Evolutionary conservation across 345 rosid genomes (phyloP).

Genomic region (Pelargonium nanum): DNA sequence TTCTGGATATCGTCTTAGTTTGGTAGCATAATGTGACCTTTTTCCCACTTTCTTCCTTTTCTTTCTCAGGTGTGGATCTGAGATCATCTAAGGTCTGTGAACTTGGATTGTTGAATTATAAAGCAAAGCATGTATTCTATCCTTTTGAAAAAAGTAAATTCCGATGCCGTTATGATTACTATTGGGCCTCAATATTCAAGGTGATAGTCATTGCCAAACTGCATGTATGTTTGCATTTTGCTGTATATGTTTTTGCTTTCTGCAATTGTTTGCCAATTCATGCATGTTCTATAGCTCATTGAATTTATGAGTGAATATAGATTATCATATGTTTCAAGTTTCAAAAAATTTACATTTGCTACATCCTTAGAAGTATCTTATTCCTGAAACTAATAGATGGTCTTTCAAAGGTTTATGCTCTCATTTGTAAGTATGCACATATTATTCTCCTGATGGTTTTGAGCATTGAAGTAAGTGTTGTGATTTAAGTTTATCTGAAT

Average conservation of each 20-base stretch:
- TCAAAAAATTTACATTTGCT: too few relatives aligned
- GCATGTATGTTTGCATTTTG: neutral
- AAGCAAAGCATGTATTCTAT: constrained; percentile 58
- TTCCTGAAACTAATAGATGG: too few relatives aligned
- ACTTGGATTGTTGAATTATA: constrained; percentile 56
- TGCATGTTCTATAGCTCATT: neutral
- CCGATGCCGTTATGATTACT: constrained; percentile 88
- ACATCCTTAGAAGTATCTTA: too few relatives aligned
- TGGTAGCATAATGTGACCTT: neutral
- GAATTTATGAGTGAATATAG: neutral
- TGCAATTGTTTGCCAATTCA: neutral
- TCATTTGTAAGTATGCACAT: neutral
- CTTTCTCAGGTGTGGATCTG: constrained; percentile 70
- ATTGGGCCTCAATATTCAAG: constrained; percentile 94
- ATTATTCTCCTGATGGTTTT: neutral
- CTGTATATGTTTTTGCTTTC: neutral
- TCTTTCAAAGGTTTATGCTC: too few relatives aligned
- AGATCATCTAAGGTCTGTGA: constrained; percentile 85
- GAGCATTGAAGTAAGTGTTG: neutral
- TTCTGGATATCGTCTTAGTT: too few relatives aligned
- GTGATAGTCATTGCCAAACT: constrained; percentile 15
- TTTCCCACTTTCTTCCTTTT: neutral
- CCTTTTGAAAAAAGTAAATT: constrained; percentile 59
- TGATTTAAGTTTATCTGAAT: too few relatives aligned
- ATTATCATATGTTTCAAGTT: too few relatives aligned